phyloP scores from a whole-genome alignment of 306 rosid genomes.

The Aeschynomene evenia region DNA sequence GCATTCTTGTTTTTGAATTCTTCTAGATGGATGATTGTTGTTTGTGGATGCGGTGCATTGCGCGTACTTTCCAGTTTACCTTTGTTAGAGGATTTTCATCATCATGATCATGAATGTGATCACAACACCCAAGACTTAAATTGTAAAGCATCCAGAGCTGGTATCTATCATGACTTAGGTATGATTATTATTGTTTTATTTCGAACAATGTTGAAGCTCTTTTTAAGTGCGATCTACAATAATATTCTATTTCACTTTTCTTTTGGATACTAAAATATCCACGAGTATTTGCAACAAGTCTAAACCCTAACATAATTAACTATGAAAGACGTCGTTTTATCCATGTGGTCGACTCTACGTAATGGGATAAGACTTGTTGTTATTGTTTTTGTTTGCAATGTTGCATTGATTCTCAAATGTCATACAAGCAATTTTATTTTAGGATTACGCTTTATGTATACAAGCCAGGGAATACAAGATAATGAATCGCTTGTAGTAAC shows the following conservation, averaged over 20 bases:
- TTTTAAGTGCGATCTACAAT: background rate
- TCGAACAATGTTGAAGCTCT: background rate
- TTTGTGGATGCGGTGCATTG: slow-evolving; percentile 61
- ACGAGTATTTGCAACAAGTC: background rate
- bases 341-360: no score
- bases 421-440: background rate
- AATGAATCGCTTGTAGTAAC: background rate
- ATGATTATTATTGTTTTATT: slow-evolving; percentile 14
- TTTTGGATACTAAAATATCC: background rate
- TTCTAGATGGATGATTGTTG: slow-evolving; percentile 91
- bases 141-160: slow-evolving; percentile 33
- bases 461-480: no score
- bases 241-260: background rate
- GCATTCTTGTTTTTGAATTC: slow-evolving; percentile 46
- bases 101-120: slow-evolving; percentile 30
- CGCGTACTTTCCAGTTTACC: slow-evolving; percentile 52
- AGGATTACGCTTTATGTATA: no score
- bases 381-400: no score
- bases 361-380: no score
- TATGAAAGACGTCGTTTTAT: no score
- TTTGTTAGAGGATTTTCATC: slow-evolving; percentile 37
- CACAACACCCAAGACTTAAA: slow-evolving; percentile 15
- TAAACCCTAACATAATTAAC: no score
- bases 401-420: background rate
- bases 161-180: slow-evolving; percentile 21